A percentile compares a stretch with the other conserved stretches of the same genome.
phyloP scores from a whole-genome alignment of 2,329 filamentous ascomycete species.

The Fusarium camptoceras region DNA sequence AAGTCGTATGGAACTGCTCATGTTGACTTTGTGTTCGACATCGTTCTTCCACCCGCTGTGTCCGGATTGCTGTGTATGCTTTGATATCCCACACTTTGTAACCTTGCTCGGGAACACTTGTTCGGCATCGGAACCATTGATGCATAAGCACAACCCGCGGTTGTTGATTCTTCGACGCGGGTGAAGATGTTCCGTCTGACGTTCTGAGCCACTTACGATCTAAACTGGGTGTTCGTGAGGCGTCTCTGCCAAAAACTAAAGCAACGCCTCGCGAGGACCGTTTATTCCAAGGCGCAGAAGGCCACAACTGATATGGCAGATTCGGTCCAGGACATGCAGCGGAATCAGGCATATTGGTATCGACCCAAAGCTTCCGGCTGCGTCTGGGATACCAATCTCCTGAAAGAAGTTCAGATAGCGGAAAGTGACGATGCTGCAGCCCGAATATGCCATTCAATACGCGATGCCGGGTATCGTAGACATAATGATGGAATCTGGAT shows the following conservation, averaged over 20 bases:
- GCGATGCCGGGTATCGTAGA: neutral
- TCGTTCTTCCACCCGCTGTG: neutral
- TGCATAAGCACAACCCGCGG: constrained; percentile 1
- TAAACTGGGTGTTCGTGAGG: neutral
- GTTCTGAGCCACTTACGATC: neutral
- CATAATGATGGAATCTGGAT: neutral
- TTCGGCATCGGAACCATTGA: neutral
- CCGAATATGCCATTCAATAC: neutral
- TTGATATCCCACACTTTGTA: neutral
- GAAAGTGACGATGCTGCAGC: constrained; percentile 5
- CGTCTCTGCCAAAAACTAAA: neutral
- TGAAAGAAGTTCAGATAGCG: neutral
- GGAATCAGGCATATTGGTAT: neutral
- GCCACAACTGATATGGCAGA: constrained; percentile 3
- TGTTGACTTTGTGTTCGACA: constrained; percentile 1
- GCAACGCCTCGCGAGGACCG: neutral
- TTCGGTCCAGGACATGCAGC: neutral
- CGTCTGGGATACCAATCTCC: constrained; percentile 2
- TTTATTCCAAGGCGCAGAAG: neutral
- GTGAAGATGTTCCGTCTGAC: accelerated
- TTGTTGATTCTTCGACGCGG: accelerated
- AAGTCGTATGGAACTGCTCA: neutral
- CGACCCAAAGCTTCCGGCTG: neutral
- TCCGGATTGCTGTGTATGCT: neutral
- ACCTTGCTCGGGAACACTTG: neutral